Percentiles rank a stretch among this genome's conserved stretches.
phyloP scores from a whole-genome alignment of 768 basidiomycete species.

The Kwoniella europaea region DNA sequence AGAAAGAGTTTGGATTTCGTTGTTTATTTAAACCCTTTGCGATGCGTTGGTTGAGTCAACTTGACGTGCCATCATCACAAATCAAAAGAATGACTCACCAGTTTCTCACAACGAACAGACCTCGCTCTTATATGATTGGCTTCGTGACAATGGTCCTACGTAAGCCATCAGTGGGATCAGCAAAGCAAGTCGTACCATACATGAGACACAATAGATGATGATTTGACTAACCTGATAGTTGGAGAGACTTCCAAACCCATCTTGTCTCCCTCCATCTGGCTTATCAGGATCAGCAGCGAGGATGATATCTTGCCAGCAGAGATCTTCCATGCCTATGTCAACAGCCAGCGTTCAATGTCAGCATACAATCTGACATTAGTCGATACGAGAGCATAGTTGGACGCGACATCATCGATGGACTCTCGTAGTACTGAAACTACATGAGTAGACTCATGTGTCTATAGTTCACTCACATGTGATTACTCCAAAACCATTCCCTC shows the following conservation, averaged over 20 bases:
- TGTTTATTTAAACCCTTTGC: conserved; percentile 4
- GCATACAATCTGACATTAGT: no score
- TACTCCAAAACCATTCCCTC: conserved; percentile 46
- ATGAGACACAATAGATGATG: no score
- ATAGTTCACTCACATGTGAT: conserved; percentile 42
- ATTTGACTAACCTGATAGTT: conserved; percentile 38
- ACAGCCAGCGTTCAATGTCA: background rate
- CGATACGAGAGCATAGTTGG: no score
- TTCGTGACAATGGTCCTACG: conserved; percentile 42
- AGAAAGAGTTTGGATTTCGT: background rate
- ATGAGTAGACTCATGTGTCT: no score
- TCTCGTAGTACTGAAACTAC: no score
- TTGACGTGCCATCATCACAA: conserved; percentile 1
- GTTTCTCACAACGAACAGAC: conserved; percentile 19
- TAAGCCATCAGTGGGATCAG: background rate
- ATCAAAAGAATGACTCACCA: conserved; percentile 7
- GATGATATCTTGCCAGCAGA: conserved; percentile 46
- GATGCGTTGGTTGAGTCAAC: conserved; percentile 4
- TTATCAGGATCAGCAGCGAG: conserved; percentile 41
- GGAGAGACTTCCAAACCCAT: conserved; percentile 44
- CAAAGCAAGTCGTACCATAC: no score
- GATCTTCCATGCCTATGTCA: conserved; percentile 47
- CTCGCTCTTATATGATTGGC: conserved; percentile 27
- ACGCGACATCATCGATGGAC: no score
- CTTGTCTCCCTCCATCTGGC: conserved; percentile 32